Evolutionary conservation across 2,329 filamentous ascomycete species (phyloP).

Genomic region (Penicillium thymicola): DNA sequence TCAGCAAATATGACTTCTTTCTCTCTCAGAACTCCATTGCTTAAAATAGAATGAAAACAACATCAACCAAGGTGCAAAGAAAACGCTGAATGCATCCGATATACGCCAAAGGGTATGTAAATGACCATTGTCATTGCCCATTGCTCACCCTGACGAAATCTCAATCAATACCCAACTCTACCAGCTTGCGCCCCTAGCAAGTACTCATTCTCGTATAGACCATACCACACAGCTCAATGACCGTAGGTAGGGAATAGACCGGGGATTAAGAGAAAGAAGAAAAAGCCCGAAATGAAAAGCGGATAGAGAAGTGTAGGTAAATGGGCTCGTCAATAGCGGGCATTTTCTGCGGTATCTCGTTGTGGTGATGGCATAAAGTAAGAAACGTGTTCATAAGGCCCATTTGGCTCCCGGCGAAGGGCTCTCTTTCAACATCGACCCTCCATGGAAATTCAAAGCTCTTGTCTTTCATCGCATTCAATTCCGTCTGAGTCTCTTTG

Average conservation of each 20-base stretch:
- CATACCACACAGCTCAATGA: background rate
- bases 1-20: background rate
- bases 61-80: constrained; percentile 2
- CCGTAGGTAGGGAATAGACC: background rate
- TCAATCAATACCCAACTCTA: constrained; percentile 2
- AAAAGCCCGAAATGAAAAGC: background rate
- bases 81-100: background rate
- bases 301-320: constrained; percentile 1
- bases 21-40: background rate
- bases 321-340: constrained; percentile 34
- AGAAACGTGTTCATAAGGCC: constrained; percentile 25
- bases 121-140: background rate
- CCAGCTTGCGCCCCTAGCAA: constrained; percentile 1
- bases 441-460: constrained; percentile 2
- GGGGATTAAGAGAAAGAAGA: background rate
- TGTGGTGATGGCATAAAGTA: constrained; percentile 32
- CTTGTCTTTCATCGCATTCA: constrained; percentile 9
- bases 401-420: constrained; percentile 17
- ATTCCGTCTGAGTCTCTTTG: constrained; percentile 4
- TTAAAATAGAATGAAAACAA: constrained; percentile 1
- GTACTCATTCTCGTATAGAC: constrained; percentile 2
- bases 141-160: background rate
- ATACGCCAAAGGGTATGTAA: constrained; percentile 3
- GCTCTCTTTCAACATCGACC: constrained; percentile 11
- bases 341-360: constrained; percentile 38